Conservation (phyloP, 2,329 filamentous ascomycete species). For the Penicillium digitatum region DNA sequence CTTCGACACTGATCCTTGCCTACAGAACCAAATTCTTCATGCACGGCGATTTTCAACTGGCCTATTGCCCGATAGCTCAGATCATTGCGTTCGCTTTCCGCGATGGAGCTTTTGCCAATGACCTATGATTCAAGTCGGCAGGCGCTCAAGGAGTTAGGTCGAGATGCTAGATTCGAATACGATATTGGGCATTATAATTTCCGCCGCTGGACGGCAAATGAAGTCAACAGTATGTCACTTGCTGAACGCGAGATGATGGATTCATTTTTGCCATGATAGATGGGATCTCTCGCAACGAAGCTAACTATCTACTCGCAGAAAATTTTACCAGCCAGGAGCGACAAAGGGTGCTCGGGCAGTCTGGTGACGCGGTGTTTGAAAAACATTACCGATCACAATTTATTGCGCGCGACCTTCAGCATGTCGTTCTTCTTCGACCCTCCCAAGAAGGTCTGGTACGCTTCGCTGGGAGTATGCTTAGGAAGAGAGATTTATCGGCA, state of each 20-base stretch:
- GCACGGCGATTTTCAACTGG: slow-evolving; percentile 27
- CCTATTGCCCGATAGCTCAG: slow-evolving; percentile 26
- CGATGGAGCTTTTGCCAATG: slow-evolving; percentile 25
- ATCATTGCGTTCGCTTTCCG: slow-evolving; percentile 26
- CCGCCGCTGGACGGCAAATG: slow-evolving; percentile 25
- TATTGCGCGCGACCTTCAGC: slow-evolving; percentile 24
- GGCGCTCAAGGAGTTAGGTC: slow-evolving; percentile 23
- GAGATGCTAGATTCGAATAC: slow-evolving; percentile 26
- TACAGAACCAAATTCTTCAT: slow-evolving; percentile 30
- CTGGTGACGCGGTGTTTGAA: slow-evolving; percentile 24
- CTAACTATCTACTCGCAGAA: slow-evolving; percentile 16
- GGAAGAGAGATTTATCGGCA: no score
- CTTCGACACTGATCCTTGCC: slow-evolving; percentile 8
- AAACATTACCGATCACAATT: slow-evolving; percentile 29
- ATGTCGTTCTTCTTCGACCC: slow-evolving; percentile 27
- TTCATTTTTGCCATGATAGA: slow-evolving; percentile 6
- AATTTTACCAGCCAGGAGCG: slow-evolving; percentile 29
- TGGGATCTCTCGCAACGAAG: slow-evolving; percentile 8
- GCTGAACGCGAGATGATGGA: neutral
- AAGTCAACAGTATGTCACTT: slow-evolving; percentile 26
- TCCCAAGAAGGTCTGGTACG: slow-evolving; percentile 24
- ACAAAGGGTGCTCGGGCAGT: slow-evolving; percentile 27
- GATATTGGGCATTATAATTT: slow-evolving; percentile 31
- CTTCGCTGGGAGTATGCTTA: slow-evolving; percentile 25
- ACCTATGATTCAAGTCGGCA: slow-evolving; percentile 26